Base-by-base conservation (phyloP, 768 basidiomycete species). In the Tremella mesenterica region DNA sequence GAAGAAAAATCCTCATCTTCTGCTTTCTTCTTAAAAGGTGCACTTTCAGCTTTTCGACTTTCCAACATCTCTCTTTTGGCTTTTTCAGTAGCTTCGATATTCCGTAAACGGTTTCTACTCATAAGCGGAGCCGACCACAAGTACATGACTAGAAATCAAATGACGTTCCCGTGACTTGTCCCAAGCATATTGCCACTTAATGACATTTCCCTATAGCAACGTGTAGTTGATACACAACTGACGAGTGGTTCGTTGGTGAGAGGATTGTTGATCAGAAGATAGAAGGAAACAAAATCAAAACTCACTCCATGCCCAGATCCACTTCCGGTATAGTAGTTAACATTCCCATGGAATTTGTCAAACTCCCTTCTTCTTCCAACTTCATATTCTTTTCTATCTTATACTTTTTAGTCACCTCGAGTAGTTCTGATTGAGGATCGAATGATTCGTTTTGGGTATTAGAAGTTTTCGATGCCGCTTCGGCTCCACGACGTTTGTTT, bases 301-400 rank as follows among this genome's bases (percentile, higher is more conserved):
- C 88, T 63, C 63, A 96, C 92, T 99, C 91, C 85, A 97, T 95
- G 52, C 95, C 95, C 3, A 99, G 79, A 73, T 99, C 93, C 8
- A 97, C 90, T 69, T 97, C 95, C 0, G 93, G 95, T 63, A 99
- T 97, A 30, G 88, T 90, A 14, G 92, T 96, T 50, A 99, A 78
- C 95, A 97, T 99, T 3, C 88, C 83, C 73, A 93, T 67, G 61
- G 87, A 90, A 59, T 88, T 90, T 12, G 90, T 88, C 23, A 96
- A 90, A 66, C 81, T 95, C 7, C 93, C 95, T 56, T 92, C 92
- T 55, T 95, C 88, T 26, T 48, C 56, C 30, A 51, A 61, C 23
- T 58, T 63, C 28, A 49, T 52, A 52, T 72, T 71, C 57, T 74
- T 67, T 41, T 76, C 63, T 18, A 72, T 59, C 52, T 69, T 62